These are phyloP conservation scores for Periconia sp. DNA, from an alignment of 2,329 filamentous ascomycete genomes.

Conservation along the genomic window DNA sequence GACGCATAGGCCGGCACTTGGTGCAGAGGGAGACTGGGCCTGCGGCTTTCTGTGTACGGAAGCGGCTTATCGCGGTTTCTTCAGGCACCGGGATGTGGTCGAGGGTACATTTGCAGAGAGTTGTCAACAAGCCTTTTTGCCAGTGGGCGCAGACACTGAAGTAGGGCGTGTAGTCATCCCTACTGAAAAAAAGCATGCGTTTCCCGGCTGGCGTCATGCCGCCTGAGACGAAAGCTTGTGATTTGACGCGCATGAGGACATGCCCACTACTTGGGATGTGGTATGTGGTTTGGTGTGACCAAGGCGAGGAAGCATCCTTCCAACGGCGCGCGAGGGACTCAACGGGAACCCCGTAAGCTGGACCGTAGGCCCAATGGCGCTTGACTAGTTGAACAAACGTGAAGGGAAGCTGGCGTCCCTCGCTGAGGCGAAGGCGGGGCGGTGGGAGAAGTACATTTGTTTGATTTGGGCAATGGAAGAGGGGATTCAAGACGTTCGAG, in stretches of 20 bases:
- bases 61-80: constrained; percentile 46
- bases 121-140: constrained; percentile 62
- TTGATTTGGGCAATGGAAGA: constrained; percentile 59
- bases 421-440: constrained; percentile 52
- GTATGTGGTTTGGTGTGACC: constrained; percentile 56
- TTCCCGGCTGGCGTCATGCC: constrained; percentile 55
- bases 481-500: constrained; percentile 56
- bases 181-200: constrained; percentile 60
- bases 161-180: constrained; percentile 63
- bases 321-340: constrained; percentile 54
- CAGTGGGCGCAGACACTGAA: constrained; percentile 66
- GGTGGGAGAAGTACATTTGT: constrained; percentile 55
- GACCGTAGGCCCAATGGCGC: constrained; percentile 52
- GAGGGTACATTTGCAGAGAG: constrained; percentile 63
- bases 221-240: constrained; percentile 53
- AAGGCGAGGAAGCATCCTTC: constrained; percentile 53
- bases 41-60: constrained; percentile 38
- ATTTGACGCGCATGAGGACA: constrained; percentile 61
- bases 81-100: constrained; percentile 56
- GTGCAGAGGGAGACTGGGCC: constrained; percentile 57
- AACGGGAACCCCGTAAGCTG: constrained; percentile 39
- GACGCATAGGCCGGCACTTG: constrained; percentile 59
- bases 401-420: constrained; percentile 59
- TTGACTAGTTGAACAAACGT: constrained; percentile 61
- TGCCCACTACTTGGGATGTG: constrained; percentile 57